These are phyloP conservation scores for Tetrapisispora namnaoensis DNA, from an alignment of 805 yeast species.

Conservation along the genomic window DNA sequence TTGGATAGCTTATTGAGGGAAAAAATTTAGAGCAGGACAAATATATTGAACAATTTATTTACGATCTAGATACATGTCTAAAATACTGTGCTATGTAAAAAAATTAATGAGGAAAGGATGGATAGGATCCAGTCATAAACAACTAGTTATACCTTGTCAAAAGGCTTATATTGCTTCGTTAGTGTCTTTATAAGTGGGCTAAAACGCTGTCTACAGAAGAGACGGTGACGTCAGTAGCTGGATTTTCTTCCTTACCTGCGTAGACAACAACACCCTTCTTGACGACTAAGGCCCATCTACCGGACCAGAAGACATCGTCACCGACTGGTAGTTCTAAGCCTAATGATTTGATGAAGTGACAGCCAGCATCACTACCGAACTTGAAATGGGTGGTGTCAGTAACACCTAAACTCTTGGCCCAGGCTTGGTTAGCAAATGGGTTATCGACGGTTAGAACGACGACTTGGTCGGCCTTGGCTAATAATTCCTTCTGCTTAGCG, in stretches of 20 bases:
- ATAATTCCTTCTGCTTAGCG: slow-evolving; percentile 38
- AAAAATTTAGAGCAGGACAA: too few relatives aligned
- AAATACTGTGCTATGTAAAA: too few relatives aligned
- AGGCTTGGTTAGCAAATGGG: slow-evolving; percentile 61
- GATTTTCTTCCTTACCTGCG: slow-evolving; percentile 31
- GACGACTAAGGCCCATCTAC: slow-evolving; percentile 65
- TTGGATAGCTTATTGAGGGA: too few relatives aligned
- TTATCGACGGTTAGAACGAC: slow-evolving; percentile 59
- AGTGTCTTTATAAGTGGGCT: slow-evolving; percentile 18
- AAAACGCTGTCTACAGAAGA: slow-evolving; percentile 29
- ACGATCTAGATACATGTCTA: too few relatives aligned
- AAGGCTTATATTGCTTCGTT: too few relatives aligned
- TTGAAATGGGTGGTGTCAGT: slow-evolving; percentile 32
- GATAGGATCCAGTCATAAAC: too few relatives aligned
- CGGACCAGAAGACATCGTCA: slow-evolving; percentile 47
- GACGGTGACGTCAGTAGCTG: slow-evolving; percentile 30
- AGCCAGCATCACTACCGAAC: slow-evolving; percentile 61
- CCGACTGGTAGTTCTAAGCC: slow-evolving; percentile 52
- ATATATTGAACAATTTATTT: too few relatives aligned
- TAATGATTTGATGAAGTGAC: slow-evolving; percentile 45
- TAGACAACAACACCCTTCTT: slow-evolving; percentile 46
- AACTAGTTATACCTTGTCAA: too few relatives aligned
- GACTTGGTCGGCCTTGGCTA: slow-evolving; percentile 49
- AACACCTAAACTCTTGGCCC: slow-evolving; percentile 41
- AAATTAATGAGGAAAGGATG: too few relatives aligned